Evolutionary conservation across 345 rosid genomes (phyloP).

Genomic region (Turritis glabra): DNA sequence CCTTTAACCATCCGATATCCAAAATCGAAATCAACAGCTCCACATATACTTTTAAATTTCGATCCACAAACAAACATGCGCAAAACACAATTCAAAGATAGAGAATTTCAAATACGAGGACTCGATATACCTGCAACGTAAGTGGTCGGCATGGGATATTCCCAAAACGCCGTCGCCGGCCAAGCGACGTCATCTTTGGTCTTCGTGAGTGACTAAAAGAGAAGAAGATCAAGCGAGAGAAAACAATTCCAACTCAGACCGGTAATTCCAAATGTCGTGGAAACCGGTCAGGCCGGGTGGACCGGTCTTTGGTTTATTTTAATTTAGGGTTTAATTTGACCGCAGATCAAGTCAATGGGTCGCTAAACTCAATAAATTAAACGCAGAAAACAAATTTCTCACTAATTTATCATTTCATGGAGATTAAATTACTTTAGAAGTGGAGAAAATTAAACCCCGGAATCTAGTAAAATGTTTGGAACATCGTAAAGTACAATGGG

Average conservation of each 20-base stretch:
- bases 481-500: neutral
- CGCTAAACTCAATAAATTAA: no score
- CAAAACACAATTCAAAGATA: neutral
- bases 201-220: no score
- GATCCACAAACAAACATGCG: neutral
- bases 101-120: neutral
- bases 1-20: no score
- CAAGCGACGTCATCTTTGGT: neutral
- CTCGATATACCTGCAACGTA: neutral
- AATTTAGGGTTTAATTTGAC: neutral
- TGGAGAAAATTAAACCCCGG: conserved; percentile 19
- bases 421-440: no score
- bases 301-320: neutral
- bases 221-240: no score
- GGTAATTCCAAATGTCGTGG: neutral
- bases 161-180: neutral
- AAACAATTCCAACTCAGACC: no score
- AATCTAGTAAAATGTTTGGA: conserved; percentile 23
- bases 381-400: no score
- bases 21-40: neutral
- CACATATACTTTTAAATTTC: neutral
- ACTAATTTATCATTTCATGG: no score
- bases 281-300: neutral
- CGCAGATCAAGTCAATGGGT: no score
- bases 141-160: neutral